A percentile compares a stretch with the other conserved stretches of the same genome.
Conservation (phyloP, 2,329 filamentous ascomycete species). For the Fusarium phyllophilum region DNA sequence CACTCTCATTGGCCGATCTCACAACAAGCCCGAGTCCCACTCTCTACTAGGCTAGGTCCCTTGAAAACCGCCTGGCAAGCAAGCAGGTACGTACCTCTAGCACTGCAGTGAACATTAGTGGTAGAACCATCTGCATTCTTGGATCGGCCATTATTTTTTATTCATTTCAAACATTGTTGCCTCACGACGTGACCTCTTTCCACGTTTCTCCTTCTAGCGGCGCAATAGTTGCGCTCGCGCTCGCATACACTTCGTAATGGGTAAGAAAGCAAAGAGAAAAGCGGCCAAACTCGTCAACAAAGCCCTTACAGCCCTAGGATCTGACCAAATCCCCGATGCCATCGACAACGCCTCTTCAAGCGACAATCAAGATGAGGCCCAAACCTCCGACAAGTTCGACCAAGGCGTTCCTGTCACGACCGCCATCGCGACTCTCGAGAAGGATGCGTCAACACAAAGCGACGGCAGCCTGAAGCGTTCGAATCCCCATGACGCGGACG, state of each 20-base stretch:
- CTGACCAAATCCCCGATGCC: slow-evolving; percentile 15
- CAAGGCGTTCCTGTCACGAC: slow-evolving; percentile 9
- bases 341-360: slow-evolving; percentile 5
- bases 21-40: neutral
- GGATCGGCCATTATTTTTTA: slow-evolving; percentile 16
- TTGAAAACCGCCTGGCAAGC: neutral
- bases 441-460: slow-evolving; percentile 41
- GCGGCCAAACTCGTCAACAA: slow-evolving; percentile 17
- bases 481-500: slow-evolving; percentile 58
- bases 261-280: slow-evolving; percentile 40
- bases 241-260: slow-evolving; percentile 29
- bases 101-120: neutral
- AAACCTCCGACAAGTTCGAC: slow-evolving; percentile 10
- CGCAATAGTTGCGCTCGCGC: slow-evolving; percentile 19
- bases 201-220: slow-evolving; percentile 6
- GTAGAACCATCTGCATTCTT: neutral
- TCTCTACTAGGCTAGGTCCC: neutral
- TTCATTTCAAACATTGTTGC: slow-evolving; percentile 12
- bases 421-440: slow-evolving; percentile 14
- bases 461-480: slow-evolving; percentile 60
- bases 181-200: neutral
- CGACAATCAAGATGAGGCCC: slow-evolving; percentile 15
- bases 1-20: neutral
- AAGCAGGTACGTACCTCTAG: slow-evolving; percentile 29
- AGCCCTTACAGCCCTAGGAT: slow-evolving; percentile 34